Percentiles rank a stretch among this genome's conserved stretches.
phyloP scores from a whole-genome alignment of 1,139 yeast species.

The Neolecta irregularis region DNA sequence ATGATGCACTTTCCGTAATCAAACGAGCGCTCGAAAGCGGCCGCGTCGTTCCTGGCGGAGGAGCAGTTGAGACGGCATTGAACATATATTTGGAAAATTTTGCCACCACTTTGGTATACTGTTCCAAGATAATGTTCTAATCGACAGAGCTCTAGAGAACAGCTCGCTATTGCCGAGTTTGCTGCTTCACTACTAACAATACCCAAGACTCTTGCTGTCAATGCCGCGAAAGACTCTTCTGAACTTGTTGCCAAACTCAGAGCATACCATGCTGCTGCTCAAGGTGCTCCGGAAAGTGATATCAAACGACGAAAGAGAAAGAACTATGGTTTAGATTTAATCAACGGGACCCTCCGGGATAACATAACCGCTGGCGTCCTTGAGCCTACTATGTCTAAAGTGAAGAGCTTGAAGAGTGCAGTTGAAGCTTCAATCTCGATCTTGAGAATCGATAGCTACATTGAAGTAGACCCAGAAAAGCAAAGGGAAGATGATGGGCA shows the following conservation, averaged over 20 bases:
- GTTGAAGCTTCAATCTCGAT: constrained; percentile 97
- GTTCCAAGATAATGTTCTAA: background rate
- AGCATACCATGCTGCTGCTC: constrained; percentile 93
- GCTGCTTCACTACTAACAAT: constrained; percentile 78
- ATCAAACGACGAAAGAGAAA: constrained; percentile 69
- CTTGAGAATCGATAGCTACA: constrained; percentile 94
- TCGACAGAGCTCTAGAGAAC: constrained; percentile 81
- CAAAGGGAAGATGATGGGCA: constrained; percentile 67
- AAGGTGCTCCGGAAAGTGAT: constrained; percentile 68
- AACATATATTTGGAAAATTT: constrained; percentile 90
- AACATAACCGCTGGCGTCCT: constrained; percentile 73
- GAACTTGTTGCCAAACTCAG: constrained; percentile 90
- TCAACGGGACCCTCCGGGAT: constrained; percentile 82
- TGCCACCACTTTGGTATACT: constrained; percentile 56
- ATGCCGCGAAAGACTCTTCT: constrained; percentile 94
- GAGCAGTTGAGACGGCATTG: constrained; percentile 93
- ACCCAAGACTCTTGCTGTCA: constrained; percentile 92
- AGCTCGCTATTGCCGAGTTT: constrained; percentile 94
- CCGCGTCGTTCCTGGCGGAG: constrained; percentile 94
- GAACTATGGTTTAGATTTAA: constrained; percentile 82
- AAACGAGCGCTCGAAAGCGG: constrained; percentile 95
- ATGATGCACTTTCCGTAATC: constrained; percentile 86
- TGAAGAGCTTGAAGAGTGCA: constrained; percentile 85
- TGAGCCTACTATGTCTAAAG: constrained; percentile 88
- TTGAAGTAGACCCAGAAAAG: constrained; percentile 91